Conservation (phyloP, 805 yeast genomes). For the Priceomyces medius region DNA sequence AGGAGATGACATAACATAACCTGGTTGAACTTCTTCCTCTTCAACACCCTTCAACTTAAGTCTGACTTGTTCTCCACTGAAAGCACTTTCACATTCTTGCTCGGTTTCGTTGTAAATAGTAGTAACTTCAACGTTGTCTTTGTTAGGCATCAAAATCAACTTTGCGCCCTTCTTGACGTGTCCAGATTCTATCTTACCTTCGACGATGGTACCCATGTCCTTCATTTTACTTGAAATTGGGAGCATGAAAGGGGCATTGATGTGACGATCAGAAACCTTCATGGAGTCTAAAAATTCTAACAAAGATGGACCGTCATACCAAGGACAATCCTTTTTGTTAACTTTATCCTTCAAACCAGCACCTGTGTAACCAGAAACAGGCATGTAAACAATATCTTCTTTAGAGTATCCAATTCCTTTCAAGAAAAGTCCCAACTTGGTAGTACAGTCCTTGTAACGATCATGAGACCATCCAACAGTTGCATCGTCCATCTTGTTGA, state of each 20-base stretch:
- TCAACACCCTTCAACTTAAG: constrained; percentile 91
- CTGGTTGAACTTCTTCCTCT: constrained; percentile 91
- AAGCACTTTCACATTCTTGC: constrained; percentile 85
- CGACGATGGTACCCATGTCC: constrained; percentile 96
- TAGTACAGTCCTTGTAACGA: constrained; percentile 92
- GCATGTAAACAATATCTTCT: constrained; percentile 89
- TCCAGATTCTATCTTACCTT: constrained; percentile 98
- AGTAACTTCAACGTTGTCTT: constrained; percentile 74
- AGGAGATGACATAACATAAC: constrained; percentile 86
- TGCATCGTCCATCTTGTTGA: constrained; percentile 98
- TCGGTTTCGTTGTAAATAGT: constrained; percentile 94
- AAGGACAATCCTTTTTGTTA: constrained; percentile 67
- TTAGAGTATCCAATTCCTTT: constrained; percentile 87
- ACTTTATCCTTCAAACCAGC: constrained; percentile 93
- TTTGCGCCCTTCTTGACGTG: constrained; percentile 76
- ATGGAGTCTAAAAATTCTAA: constrained; percentile 85
- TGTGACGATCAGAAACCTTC: constrained; percentile 78
- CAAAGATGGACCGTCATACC: constrained; percentile 93
- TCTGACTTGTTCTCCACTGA: constrained; percentile 96
- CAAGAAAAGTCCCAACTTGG: constrained; percentile 73
- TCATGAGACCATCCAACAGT: constrained; percentile 95
- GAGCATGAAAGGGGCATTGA: constrained; percentile 95
- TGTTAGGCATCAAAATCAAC: constrained; percentile 91
- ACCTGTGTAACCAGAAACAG: constrained; percentile 97
- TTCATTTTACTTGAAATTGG: constrained; percentile 94